Base-by-base conservation (phyloP, 495 filamentous ascomycete species). In the Daldinia vernicosa region DNA sequence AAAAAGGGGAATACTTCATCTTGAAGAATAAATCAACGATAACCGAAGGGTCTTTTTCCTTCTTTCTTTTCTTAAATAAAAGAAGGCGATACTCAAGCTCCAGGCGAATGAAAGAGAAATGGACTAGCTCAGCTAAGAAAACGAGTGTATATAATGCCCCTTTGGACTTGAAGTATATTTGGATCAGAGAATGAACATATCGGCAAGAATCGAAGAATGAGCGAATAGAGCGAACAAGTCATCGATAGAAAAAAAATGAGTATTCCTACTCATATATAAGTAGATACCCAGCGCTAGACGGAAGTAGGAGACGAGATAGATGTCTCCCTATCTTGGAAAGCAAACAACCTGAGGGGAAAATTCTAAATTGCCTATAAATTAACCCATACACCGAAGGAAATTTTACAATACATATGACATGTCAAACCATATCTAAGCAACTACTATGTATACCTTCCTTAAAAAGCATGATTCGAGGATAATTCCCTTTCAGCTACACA, bases 1-100 rank as follows among this genome's bases (percentile, higher is more conserved):
- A 26, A 50, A 39, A 72, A 56, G 66, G 75, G 9, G 66, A 60
- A 40, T 51, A 52, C 24, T 68, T 78, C 79, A 81, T 80, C 11
- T 61, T 72, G 33, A 39, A 63, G 24, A 30, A 9, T 58, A 14
- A 35, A n/a, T 45, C 22, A 14, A 53, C 19, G 11, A 35, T 11
- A 4, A 30, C 15, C 1, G 52, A 5, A 0, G 15, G n/a, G n/a
- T n/a, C n/a, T n/a, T 5, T 19, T 54, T 33, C 6, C 15, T 27
- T 9, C 11, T 33, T 33, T 11, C n/a, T n/a, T n/a, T n/a, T 11
- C 9, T 33, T 33, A 28, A 53, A 53, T 26, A 30, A 15, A 53
- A 9, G 11, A 12, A 53, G 26, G 6, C 14, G 24, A 53, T 47
- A 47, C 19, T 22, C 43, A 47, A 12, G 43, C 19, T 24, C 43